A percentile compares a stretch with the other conserved stretches of the same genome.
phyloP scores from a whole-genome alignment of 2,329 filamentous ascomycete species.

The Hypoxylon sp. region DNA sequence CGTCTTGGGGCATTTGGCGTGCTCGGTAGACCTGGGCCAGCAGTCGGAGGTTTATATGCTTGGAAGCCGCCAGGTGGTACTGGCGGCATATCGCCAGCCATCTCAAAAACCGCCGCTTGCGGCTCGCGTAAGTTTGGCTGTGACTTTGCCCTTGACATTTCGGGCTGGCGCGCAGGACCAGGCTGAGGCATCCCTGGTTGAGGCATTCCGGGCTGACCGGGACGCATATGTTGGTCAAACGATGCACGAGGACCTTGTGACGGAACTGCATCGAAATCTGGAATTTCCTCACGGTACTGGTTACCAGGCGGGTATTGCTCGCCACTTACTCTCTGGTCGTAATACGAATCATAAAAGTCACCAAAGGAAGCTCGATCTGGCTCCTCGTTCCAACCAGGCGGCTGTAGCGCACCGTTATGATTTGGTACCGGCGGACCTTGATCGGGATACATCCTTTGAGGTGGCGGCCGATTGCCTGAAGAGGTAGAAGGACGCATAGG shows the following conservation, averaged over 20 bases:
- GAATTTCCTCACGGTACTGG: slow-evolving; percentile 51
- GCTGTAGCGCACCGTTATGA: slow-evolving; percentile 48
- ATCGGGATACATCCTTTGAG: slow-evolving; percentile 64
- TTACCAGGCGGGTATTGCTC: slow-evolving; percentile 51
- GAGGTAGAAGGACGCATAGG: slow-evolving; percentile 67
- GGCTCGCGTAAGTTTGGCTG: slow-evolving; percentile 74
- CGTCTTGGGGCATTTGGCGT: slow-evolving; percentile 48
- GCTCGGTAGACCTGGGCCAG: slow-evolving; percentile 45
- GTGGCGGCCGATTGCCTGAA: slow-evolving; percentile 64
- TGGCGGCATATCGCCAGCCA: slow-evolving; percentile 72
- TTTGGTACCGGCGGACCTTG: slow-evolving; percentile 56
- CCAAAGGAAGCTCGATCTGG: slow-evolving; percentile 58
- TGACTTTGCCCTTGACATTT: slow-evolving; percentile 72
- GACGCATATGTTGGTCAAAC: slow-evolving; percentile 63
- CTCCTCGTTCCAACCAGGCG: slow-evolving; percentile 54
- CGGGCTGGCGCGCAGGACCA: slow-evolving; percentile 64
- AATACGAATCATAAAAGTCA: slow-evolving; percentile 69
- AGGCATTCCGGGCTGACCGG: slow-evolving; percentile 50
- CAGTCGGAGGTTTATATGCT: slow-evolving; percentile 49
- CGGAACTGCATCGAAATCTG: slow-evolving; percentile 59
- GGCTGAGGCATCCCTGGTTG: slow-evolving; percentile 57
- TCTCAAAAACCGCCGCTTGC: slow-evolving; percentile 79
- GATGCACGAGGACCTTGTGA: slow-evolving; percentile 56
- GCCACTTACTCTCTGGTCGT: slow-evolving; percentile 55
- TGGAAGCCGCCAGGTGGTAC: slow-evolving; percentile 59